These are phyloP conservation scores for Cantharellus anzutake DNA, from an alignment of 768 basidiomycete genomes.

Conservation along the genomic window DNA sequence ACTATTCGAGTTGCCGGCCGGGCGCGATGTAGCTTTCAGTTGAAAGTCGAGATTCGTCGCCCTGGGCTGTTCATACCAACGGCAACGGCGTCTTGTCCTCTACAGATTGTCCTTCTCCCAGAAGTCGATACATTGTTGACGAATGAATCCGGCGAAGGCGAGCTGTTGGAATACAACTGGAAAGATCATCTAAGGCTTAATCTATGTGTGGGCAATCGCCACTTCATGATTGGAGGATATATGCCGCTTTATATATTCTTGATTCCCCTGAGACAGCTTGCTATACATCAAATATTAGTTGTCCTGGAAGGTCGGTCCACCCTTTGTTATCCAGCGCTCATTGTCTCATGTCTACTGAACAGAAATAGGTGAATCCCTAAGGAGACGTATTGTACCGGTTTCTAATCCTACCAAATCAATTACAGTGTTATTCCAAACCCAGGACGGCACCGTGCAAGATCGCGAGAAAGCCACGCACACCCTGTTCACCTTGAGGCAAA, in stretches of 20 bases:
- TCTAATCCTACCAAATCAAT: no score
- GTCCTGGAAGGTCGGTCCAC: no score
- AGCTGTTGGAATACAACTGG: neutral
- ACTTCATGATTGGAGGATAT: neutral
- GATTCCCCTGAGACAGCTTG: neutral
- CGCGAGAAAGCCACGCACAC: no score
- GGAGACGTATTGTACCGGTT: no score
- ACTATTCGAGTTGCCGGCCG: neutral
- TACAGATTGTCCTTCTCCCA: neutral
- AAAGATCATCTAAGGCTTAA: neutral
- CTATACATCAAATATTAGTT: neutral
- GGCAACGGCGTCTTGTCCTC: neutral
- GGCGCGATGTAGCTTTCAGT: neutral
- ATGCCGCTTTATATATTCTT: neutral
- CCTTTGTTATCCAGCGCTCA: no score
- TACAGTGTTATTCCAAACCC: no score
- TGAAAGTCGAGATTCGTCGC: neutral
- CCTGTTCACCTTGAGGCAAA: no score
- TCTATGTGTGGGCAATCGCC: neutral
- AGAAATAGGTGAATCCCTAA: no score
- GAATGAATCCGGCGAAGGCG: neutral
- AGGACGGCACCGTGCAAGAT: no score
- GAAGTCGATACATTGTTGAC: neutral
- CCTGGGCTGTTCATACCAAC: neutral
- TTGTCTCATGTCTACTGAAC: no score